These are phyloP conservation scores for Sisymbrium altissimum DNA, from an alignment of 345 rosid species.

Conservation along the genomic window DNA sequence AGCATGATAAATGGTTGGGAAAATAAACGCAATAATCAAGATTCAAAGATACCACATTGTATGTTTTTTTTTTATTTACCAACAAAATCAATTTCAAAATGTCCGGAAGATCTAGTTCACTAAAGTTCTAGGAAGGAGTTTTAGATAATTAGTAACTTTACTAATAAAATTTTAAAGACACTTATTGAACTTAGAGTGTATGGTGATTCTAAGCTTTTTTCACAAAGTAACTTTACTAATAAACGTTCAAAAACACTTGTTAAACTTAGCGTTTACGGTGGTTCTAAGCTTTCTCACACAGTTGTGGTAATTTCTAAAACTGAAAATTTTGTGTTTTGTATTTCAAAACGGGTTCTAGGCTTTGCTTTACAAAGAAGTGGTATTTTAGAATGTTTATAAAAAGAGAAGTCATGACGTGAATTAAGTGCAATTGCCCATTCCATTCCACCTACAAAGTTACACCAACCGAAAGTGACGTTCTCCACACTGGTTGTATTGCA, in stretches of 20 bases:
- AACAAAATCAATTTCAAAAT: too few species aligned
- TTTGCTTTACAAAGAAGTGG: too few species aligned
- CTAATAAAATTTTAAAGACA: too few species aligned
- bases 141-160: too few species aligned
- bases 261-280: background rate
- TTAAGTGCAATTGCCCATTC: background rate
- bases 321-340: background rate
- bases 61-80: too few species aligned
- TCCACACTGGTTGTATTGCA: conserved; percentile 12
- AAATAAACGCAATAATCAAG: too few species aligned
- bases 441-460: conserved; percentile 6
- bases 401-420: background rate
- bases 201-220: too few species aligned
- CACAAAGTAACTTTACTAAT: background rate
- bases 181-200: too few species aligned
- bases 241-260: background rate
- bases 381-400: background rate
- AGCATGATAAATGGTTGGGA: too few species aligned
- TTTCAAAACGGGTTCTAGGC: background rate
- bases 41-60: too few species aligned
- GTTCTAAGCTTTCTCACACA: background rate
- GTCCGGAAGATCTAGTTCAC: too few species aligned
- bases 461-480: conserved; percentile 11
- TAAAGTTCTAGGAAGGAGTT: too few species aligned
- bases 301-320: background rate